phyloP scores from a whole-genome alignment of 352 stramenopile species.

The Phytophthora citricola region DNA sequence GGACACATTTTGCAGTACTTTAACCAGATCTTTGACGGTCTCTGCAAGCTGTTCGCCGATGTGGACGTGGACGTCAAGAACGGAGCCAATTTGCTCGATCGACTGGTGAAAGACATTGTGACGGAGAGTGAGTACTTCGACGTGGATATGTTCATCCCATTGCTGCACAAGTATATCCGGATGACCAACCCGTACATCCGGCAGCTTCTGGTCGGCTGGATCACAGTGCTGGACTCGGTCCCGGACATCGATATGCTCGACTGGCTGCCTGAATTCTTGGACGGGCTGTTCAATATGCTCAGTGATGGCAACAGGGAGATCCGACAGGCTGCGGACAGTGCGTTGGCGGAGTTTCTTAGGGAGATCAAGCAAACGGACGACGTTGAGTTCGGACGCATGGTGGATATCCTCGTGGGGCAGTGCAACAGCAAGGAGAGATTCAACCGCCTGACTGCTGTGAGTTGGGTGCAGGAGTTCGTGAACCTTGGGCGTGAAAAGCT shows the following conservation, averaged over 20 bases:
- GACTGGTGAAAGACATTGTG: conserved; percentile 99
- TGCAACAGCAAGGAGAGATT: conserved; percentile 97
- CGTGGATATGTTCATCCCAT: conserved; percentile 98
- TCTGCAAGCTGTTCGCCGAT: conserved; percentile 97
- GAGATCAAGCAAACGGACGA: conserved; percentile 97
- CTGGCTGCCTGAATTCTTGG: conserved; percentile 97
- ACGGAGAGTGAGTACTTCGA: conserved; percentile 98
- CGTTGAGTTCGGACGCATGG: conserved; percentile 98
- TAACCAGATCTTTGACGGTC: conserved; percentile 99
- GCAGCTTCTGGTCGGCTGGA: conserved; percentile 98
- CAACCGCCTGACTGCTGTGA: conserved; percentile 97
- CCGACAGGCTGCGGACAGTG: conserved; percentile 94
- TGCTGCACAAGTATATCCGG: conserved; percentile 99
- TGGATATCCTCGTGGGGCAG: conserved; percentile 97
- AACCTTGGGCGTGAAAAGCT: conserved; percentile 95
- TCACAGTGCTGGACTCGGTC: conserved; percentile 98
- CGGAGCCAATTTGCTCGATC: conserved; percentile 88
- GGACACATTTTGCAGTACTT: conserved; percentile 97
- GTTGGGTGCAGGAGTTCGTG: conserved; percentile 99
- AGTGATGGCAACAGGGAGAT: conserved; percentile 99
- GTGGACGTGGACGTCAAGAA: conserved; percentile 99
- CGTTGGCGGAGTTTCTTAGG: conserved; percentile 94
- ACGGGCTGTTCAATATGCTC: conserved; percentile 99
- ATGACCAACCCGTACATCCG: conserved; percentile 99
- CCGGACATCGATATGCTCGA: conserved; percentile 99